Base-by-base conservation (phyloP, 768 basidiomycete genomes). In the Podaxis mareebaensis region DNA sequence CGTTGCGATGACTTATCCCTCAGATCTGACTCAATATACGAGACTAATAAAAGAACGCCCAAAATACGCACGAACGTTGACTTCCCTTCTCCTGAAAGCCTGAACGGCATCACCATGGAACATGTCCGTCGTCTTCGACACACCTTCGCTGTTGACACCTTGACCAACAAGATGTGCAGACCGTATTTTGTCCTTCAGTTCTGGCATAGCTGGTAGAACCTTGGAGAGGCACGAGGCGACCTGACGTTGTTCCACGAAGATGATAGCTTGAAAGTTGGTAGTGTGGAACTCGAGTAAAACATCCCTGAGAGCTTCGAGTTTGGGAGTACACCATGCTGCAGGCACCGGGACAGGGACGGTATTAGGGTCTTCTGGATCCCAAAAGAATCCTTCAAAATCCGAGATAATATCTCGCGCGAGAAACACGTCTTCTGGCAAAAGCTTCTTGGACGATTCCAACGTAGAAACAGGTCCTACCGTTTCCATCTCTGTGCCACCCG, bases 201-300 rank as follows among this genome's bases (percentile, higher is more conserved):
- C 80, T 0, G 88, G 82, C 2, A 93, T 79, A 36, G 78, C 80
- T 1, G 84, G 79, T 3, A 96, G 77, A 33, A 94, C 72, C 67
- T 78, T 84, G 2, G 90, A 83, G 13, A 96, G 80, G 52, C 85
- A 85, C 17, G 83, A 77, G 2, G 93, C 94, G 15, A 90, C 81
- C 67, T 94, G 92, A 10, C 94, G 84, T 70, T 93, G 92, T 64
- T 93, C 87, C 17, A 93, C 93, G 71, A 96, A 96, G 49, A 96
- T 80, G 65, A 96, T 95, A 20, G 85, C 86, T 68, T 94, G 93
- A 69, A 95, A 93, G 2, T 73, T 70, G 13, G 80, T 73, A 12
- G 81, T 81, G 55, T 83, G 75, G 68, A 87, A 80, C 38, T 77
- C 77, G 36, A 84, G 74, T 26, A 96, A 79, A 53, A 89, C 75